These are phyloP conservation scores for Kluyveromyces sp. DNA, from an alignment of 1,139 yeast species.

Conservation along the genomic window DNA sequence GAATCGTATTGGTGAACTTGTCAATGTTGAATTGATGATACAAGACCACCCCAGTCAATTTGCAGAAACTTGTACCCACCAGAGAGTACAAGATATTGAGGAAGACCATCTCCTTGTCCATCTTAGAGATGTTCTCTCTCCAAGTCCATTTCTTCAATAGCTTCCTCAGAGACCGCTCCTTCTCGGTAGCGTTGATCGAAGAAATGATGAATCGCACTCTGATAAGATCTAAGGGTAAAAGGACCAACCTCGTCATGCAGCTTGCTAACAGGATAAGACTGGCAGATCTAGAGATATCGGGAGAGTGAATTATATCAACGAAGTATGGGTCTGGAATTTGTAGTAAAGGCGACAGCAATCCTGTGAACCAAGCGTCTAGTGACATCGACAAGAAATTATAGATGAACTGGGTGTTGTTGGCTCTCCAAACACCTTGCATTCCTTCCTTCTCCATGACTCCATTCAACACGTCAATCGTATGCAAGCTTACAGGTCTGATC, in stretches of 20 bases:
- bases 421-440: constrained; percentile 76
- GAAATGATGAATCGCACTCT: constrained; percentile 73
- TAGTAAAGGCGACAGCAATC: constrained; percentile 71
- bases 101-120: constrained; percentile 25
- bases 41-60: constrained; percentile 64
- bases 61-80: constrained; percentile 52
- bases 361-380: constrained; percentile 87
- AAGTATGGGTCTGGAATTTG: constrained; percentile 90
- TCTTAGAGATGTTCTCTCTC: constrained; percentile 29
- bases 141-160: constrained; percentile 35
- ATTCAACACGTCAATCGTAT: constrained; percentile 64
- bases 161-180: constrained; percentile 33
- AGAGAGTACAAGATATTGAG: constrained; percentile 48
- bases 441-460: constrained; percentile 73
- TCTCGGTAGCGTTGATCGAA: constrained; percentile 20
- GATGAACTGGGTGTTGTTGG: constrained; percentile 78
- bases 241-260: constrained; percentile 63
- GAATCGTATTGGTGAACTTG: constrained; percentile 54
- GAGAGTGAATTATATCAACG: constrained; percentile 74
- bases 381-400: constrained; percentile 70
- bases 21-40: constrained; percentile 64
- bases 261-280: constrained; percentile 64
- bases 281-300: constrained; percentile 65
- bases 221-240: constrained; percentile 78
- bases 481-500: constrained; percentile 56